A percentile compares a stretch with the other conserved stretches of the same genome.
phyloP scores from a whole-genome alignment of 371 early-diverging fungal species.

The Mucor racemosus region DNA sequence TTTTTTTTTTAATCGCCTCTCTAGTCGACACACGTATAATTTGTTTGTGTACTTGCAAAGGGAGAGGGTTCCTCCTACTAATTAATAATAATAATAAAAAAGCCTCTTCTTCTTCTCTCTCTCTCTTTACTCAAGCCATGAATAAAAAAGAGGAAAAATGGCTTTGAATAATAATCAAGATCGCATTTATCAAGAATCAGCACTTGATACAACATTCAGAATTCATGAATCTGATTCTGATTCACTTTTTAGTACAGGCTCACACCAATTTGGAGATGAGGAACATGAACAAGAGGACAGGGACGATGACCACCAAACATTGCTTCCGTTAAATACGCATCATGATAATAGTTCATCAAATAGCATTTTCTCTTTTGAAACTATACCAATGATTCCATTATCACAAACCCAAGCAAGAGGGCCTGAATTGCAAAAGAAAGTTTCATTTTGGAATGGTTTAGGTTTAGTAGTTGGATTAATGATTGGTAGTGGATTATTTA shows the following conservation, averaged over 20 bases:
- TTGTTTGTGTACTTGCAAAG: neutral
- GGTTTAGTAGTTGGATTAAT: slow-evolving; percentile 80
- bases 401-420: slow-evolving; percentile 54
- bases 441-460: slow-evolving; percentile 72
- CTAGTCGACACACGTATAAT: neutral
- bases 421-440: slow-evolving; percentile 67
- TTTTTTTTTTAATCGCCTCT: slow-evolving; percentile 1
- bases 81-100: too few relatives aligned
- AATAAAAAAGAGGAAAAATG: slow-evolving; percentile 10
- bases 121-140: neutral
- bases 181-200: slow-evolving; percentile 10
- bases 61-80: too few relatives aligned
- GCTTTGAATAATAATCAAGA: slow-evolving; percentile 4
- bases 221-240: slow-evolving; percentile 29
- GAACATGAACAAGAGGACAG: slow-evolving; percentile 24
- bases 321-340: slow-evolving; percentile 37
- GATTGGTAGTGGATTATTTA: slow-evolving; percentile 89
- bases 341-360: slow-evolving; percentile 37
- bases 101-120: neutral
- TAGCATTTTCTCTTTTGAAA: slow-evolving; percentile 59
- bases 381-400: slow-evolving; percentile 60
- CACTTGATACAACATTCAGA: slow-evolving; percentile 8
- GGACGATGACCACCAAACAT: slow-evolving; percentile 36
- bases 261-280: slow-evolving; percentile 34
- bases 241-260: slow-evolving; percentile 36